phyloP scores from a whole-genome alignment of 257 asterid genomes.

The Solanum habrochaites region DNA sequence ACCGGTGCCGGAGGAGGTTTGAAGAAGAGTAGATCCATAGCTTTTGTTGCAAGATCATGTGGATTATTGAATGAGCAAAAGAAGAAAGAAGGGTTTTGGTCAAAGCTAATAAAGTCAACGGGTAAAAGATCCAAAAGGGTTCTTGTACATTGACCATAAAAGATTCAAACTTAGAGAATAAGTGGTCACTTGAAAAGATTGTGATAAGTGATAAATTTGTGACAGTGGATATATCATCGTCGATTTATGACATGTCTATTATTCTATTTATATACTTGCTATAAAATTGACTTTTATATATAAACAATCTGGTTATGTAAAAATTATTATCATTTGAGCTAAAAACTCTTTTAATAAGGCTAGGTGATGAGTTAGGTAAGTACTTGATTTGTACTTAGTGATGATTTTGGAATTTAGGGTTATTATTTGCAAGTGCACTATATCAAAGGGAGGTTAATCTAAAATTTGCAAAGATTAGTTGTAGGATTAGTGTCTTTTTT shows the following conservation, averaged over 20 bases:
- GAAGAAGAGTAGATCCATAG: conserved; percentile 52
- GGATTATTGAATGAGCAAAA: background rate
- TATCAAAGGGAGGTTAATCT: background rate
- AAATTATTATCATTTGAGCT: background rate
- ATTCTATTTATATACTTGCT: background rate
- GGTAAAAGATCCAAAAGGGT: conserved; percentile 7
- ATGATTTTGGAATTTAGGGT: background rate
- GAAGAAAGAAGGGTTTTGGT: conserved; percentile 63
- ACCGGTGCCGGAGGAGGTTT: background rate
- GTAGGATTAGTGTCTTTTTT: background rate
- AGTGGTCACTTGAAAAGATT: background rate
- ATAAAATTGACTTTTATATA: background rate
- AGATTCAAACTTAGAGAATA: background rate
- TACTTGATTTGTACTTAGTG: background rate
- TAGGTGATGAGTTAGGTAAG: background rate
- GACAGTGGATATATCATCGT: background rate
- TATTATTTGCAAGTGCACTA: background rate
- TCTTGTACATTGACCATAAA: background rate
- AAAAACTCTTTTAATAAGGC: background rate
- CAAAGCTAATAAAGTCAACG: conserved; percentile 20
- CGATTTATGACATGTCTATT: background rate
- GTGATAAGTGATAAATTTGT: background rate
- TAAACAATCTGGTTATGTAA: background rate
- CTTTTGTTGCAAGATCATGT: conserved; percentile 19
- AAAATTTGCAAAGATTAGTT: background rate